Percentiles rank a stretch among this genome's conserved stretches.
phyloP scores from a whole-genome alignment of 352 stramenopile species.

The Globisporangium rhizosaccharum region DNA sequence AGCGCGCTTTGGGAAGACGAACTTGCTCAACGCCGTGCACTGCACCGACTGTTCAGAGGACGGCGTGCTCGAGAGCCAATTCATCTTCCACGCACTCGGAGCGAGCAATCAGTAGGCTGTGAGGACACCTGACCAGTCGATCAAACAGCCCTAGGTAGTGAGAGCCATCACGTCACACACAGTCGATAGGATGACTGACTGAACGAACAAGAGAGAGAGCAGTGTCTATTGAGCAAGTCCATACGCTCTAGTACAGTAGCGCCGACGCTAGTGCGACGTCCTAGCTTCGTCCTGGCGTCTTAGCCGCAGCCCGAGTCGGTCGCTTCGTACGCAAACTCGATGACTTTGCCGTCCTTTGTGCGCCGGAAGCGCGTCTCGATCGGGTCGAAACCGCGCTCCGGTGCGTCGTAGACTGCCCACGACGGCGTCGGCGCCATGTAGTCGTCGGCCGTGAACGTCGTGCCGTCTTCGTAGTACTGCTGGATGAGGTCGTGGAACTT shows the following conservation, averaged over 20 bases:
- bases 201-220: neutral
- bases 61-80: constrained; percentile 86
- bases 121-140: neutral
- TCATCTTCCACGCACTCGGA: constrained; percentile 70
- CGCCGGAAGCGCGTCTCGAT: constrained; percentile 89
- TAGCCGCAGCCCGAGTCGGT: constrained; percentile 83
- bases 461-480: constrained; percentile 78
- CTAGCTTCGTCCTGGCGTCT: neutral
- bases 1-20: constrained; percentile 82
- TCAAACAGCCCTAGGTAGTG: no score
- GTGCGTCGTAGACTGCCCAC: constrained; percentile 95
- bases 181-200: no score
- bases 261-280: no score
- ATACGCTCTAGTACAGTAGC: no score
- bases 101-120: constrained; percentile 12
- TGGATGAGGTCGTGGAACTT: constrained; percentile 91
- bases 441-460: constrained; percentile 89
- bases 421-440: constrained; percentile 92
- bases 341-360: constrained; percentile 83
- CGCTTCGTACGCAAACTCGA: constrained; percentile 79
- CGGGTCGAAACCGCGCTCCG: constrained; percentile 96
- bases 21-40: constrained; percentile 87
- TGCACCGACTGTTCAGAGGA: constrained; percentile 92
- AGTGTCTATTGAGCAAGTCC: no score
- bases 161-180: no score